Conservation (phyloP, 345 rosid genomes). For the Alliaria petiolata region DNA sequence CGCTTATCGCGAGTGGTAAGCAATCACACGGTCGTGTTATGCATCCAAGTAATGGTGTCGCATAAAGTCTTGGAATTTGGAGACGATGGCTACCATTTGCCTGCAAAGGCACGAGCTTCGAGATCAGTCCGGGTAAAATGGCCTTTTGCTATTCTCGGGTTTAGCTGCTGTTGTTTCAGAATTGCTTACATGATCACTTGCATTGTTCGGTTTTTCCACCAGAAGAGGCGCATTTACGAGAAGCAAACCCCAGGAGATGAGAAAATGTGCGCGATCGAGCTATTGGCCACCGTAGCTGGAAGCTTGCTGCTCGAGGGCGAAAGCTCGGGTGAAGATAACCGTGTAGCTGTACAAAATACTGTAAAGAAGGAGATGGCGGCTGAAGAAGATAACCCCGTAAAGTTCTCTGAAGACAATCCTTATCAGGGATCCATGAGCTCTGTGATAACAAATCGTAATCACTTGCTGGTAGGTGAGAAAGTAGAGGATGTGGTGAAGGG, state of each 20-base stretch:
- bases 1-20: neutral
- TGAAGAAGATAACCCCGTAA: constrained; percentile 13
- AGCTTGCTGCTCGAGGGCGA: constrained; percentile 53
- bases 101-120: constrained; percentile 71
- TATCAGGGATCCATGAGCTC: too few relatives aligned
- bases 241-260: constrained; percentile 48
- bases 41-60: constrained; percentile 34
- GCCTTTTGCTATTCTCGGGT: neutral
- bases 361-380: constrained; percentile 34
- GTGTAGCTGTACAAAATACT: constrained; percentile 36
- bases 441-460: constrained; percentile 17
- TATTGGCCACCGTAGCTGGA: constrained; percentile 91
- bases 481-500: constrained; percentile 10
- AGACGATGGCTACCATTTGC: constrained; percentile 76
- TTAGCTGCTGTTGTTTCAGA: neutral
- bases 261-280: constrained; percentile 72
- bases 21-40: constrained; percentile 8
- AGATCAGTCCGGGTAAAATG: constrained; percentile 79
- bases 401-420: too few relatives aligned
- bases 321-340: constrained; percentile 34
- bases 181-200: constrained; percentile 13
- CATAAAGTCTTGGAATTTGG: constrained; percentile 69
- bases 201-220: constrained; percentile 4
- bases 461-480: constrained; percentile 41
- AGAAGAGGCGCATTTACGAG: constrained; percentile 64